Conservation (phyloP, 345 rosid genomes). For the Bretschneidera sinensis region DNA sequence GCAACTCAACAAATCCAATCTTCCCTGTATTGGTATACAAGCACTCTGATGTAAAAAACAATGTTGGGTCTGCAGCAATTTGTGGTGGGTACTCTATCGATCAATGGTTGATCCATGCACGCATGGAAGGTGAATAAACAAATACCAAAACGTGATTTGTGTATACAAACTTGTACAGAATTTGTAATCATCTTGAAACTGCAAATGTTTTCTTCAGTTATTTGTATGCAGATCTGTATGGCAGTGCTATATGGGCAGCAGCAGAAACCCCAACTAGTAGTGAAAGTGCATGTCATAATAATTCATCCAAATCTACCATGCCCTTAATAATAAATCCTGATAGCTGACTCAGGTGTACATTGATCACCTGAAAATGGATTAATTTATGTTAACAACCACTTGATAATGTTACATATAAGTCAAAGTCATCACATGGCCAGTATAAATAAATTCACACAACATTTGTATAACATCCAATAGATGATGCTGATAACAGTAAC, state of each 20-base stretch:
- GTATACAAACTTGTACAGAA: neutral
- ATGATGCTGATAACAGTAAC: too few relatives aligned
- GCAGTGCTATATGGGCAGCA: slow-evolving; percentile 39
- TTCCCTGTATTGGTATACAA: slow-evolving; percentile 46
- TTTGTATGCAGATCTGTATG: slow-evolving; percentile 44
- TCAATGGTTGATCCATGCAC: slow-evolving; percentile 46
- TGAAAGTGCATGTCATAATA: neutral
- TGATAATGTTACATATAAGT: too few relatives aligned
- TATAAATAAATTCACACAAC: too few relatives aligned
- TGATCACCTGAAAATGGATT: neutral
- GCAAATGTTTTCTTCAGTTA: slow-evolving; percentile 27
- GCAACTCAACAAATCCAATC: slow-evolving; percentile 26
- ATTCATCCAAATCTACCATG: neutral
- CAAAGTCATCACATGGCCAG: too few relatives aligned
- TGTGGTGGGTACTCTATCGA: slow-evolving; percentile 48
- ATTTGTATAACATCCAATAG: too few relatives aligned
- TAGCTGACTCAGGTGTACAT: neutral
- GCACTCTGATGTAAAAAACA: slow-evolving; percentile 29
- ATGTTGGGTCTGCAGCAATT: slow-evolving; percentile 43
- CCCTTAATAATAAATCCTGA: neutral
- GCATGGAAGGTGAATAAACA: slow-evolving; percentile 34
- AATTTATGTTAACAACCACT: too few relatives aligned
- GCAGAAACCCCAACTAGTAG: slow-evolving; percentile 21
- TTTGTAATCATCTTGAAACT: neutral
- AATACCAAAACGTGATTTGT: neutral